Evolutionary conservation across 495 filamentous ascomycete genomes (phyloP), one percentile per base, ranked within the genome.

Genomic region (Penicillium argentinense): DNA sequence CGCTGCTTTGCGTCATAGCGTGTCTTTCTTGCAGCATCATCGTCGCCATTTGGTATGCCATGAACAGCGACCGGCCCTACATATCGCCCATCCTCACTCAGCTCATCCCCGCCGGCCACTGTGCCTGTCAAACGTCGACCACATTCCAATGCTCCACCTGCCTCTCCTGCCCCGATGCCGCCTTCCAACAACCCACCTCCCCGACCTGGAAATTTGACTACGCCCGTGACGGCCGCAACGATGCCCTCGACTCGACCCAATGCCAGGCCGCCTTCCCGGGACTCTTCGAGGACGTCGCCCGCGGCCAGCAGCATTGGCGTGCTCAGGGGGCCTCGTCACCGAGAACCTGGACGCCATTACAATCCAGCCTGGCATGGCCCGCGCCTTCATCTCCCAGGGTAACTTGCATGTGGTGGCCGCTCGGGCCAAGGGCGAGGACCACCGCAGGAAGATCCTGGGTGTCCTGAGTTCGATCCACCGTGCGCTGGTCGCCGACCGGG

Each of bases 211-310:
- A 51, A 2, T 75, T 69, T 30, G 32, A 63, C 8, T 62, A 60
- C 34, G 39, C 41, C 4, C 68, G 65, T 32, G 69, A 76, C 50
- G 61, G 50, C 26, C 53, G 56, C 29, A 71, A 77, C 40, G 62
- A 64, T 25, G 55, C 52, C 1, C 48, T 79, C 6, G 62, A 57
- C 18, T 39, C 49, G 12, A 38, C 18, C 11, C 73, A 78, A 51
- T 79, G 74, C 49, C 39, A 60, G 12, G 45, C 49, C 9, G 68
- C 73, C 1, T 79, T 79, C 51, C 76, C 73, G 0, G 73, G 69
- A 2, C 51, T 79, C 4, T 78, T 74, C 32, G 63, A 68, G 36
- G 76, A 79, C 28, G 51, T 76, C 29, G 51, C 50, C 9, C 66
- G 74, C 14, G 69, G 62, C 3, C 55, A 55, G 26, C 47, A 37